phyloP scores from a whole-genome alignment of 148 eudicot species.

The Dysphania ambrosioides region DNA sequence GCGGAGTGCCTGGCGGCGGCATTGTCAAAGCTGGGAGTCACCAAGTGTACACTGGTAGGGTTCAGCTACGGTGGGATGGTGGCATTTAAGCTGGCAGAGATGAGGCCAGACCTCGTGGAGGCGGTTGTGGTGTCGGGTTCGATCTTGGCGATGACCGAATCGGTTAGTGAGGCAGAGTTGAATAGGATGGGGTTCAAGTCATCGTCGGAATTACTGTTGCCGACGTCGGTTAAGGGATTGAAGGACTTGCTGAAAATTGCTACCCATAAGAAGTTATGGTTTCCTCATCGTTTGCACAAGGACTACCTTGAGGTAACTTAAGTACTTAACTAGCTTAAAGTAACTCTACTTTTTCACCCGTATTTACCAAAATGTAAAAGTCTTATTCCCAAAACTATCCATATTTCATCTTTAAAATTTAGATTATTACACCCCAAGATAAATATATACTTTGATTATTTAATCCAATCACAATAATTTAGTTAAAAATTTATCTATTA shows the following conservation, averaged over 20 bases:
- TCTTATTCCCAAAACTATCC: no score
- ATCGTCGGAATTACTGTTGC: conserved; percentile 79
- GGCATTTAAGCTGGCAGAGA: conserved; percentile 79
- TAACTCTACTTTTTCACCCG: neutral
- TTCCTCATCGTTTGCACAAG: conserved; percentile 66
- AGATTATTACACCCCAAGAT: no score
- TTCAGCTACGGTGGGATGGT: conserved; percentile 98
- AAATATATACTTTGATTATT: no score
- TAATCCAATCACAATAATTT: no score
- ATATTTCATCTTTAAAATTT: no score
- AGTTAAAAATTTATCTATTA: no score
- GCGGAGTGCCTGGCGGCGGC: conserved; percentile 62
- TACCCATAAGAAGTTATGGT: conserved; percentile 77
- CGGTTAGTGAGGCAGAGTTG: conserved; percentile 58
- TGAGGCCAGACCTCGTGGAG: conserved; percentile 60
- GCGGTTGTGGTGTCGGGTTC: conserved; percentile 80
- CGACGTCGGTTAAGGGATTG: conserved; percentile 65
- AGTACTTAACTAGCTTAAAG: no score
- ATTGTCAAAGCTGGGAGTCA: conserved; percentile 54
- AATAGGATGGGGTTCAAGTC: conserved; percentile 59
- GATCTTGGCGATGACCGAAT: conserved; percentile 77
- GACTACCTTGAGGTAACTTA: conserved; percentile 73
- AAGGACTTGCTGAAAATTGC: conserved; percentile 80
- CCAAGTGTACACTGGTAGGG: conserved; percentile 67
- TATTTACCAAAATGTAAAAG: no score